Evolutionary conservation across 208 protist species (phyloP), one percentile per base, ranked within the genome.

Genomic region (Leishmania martiniquensis): DNA sequence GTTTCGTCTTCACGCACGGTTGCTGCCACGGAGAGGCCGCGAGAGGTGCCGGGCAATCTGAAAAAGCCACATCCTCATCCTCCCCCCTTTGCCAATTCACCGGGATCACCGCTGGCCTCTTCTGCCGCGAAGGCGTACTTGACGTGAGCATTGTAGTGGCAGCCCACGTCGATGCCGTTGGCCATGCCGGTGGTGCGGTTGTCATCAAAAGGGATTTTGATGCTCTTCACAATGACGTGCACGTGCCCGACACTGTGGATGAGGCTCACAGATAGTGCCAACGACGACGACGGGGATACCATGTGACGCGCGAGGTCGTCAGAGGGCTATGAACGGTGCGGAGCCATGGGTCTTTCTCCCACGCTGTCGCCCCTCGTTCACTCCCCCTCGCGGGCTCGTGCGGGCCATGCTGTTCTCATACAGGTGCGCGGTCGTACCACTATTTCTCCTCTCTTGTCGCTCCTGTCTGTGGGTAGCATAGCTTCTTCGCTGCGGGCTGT

Each of bases 171-270:
- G 87, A 91, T 69, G 84, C 85, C 12, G 72, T 94, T 2, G 69
- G 51, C 22, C 93, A 92, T 82, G 87, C 92, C 39, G 34, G 72
- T 15, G 92, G 94, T 70, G 83, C 80, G 22, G 86, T 77, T n/a
- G 68, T 89, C 25, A 25, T 29, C 52, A 57, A 57, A 25, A 12
- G 52, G n/a, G 88, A 96, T 57, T 52, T 52, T 15, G 85, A 82
- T 29, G 92, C 94, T 25, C 74, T 94, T 54, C 92, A 96, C 81
- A 85, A 80, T 79, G 92, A 94, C 80, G 82, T 93, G 5, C 85
- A 90, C 65, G 82, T 89, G 25, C 54, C 93, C 9, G 75, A 86
- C 45, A 81, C 88, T 20, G 79, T 69, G 49, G 83, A 80, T 25
- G 79, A 85, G 72, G 75, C 20, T 57, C 68, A 76, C 42, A 25